phyloP scores from a whole-genome alignment of 2,329 filamentous ascomycete species.

The Neonectria ditissima region DNA sequence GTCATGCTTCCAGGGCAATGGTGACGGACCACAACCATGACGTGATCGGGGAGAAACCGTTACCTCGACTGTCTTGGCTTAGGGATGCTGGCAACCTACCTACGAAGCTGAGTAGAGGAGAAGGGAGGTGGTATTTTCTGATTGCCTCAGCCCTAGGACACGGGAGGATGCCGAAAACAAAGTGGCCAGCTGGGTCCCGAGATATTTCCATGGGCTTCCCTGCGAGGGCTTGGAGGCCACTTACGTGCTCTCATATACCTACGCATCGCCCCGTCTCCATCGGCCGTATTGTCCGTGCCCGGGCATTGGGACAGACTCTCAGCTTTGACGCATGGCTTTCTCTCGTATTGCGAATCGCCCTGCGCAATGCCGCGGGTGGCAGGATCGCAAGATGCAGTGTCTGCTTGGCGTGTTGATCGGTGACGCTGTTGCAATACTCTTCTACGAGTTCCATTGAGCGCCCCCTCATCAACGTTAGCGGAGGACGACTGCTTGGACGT shows the following conservation, averaged over 20 bases:
- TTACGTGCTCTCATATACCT: too few species aligned
- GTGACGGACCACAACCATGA: neutral
- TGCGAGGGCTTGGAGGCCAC: neutral
- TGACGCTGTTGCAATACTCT: neutral
- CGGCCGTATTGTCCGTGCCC: conserved; percentile 10
- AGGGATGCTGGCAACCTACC: neutral
- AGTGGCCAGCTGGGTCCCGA: conserved; percentile 9
- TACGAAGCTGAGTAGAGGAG: neutral
- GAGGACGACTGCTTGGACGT: conserved; percentile 1
- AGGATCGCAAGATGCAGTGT: neutral
- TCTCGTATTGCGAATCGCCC: conserved; percentile 17
- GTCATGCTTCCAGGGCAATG: too few species aligned
- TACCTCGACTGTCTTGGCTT: neutral
- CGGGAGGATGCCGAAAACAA: conserved; percentile 19
- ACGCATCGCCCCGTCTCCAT: neutral
- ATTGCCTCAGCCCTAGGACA: conserved; percentile 25
- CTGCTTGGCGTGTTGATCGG: neutral
- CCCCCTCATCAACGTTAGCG: neutral
- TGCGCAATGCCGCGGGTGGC: conserved; percentile 11
- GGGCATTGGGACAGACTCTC: conserved; percentile 6
- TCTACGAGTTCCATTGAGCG: neutral
- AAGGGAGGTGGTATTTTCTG: conserved; percentile 9
- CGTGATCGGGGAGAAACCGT: too few species aligned
- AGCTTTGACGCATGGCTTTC: conserved; percentile 4
- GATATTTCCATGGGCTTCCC: conserved; percentile 9